Conservation (phyloP, 345 rosid genomes). For the Eucalyptus polybractea region DNA sequence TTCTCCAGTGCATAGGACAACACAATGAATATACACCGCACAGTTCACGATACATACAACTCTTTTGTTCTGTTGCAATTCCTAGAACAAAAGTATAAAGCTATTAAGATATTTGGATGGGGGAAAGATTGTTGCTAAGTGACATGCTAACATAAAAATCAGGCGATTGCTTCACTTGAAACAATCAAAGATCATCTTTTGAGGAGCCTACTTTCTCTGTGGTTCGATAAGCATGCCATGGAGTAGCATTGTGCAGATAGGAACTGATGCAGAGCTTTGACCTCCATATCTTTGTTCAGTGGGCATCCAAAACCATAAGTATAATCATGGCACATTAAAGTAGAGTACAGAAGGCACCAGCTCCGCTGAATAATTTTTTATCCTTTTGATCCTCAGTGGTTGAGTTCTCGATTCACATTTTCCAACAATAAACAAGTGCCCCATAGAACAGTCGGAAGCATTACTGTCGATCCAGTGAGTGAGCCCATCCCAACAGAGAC, state of each 20-base stretch:
- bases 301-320: background rate
- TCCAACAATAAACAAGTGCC: conserved; percentile 19
- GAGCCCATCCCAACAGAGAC: conserved; percentile 20
- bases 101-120: background rate
- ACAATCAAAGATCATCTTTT: background rate
- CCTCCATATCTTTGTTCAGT: background rate
- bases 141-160: background rate
- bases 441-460: conserved; percentile 24
- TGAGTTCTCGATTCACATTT: background rate
- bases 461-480: conserved; percentile 19
- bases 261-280: background rate
- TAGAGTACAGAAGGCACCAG: background rate
- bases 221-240: background rate
- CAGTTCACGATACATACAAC: no score
- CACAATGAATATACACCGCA: no score
- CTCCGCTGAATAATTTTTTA: conserved; percentile 2
- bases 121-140: background rate
- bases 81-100: background rate
- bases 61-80: background rate
- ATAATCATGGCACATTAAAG: background rate
- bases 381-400: conserved; percentile 1
- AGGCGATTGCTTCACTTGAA: background rate
- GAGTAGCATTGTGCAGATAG: background rate
- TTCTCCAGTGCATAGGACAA: no score
- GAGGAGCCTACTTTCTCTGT: background rate